Conservation (phyloP, 129 eudicot genomes). For the Lactuca sativa region DNA sequence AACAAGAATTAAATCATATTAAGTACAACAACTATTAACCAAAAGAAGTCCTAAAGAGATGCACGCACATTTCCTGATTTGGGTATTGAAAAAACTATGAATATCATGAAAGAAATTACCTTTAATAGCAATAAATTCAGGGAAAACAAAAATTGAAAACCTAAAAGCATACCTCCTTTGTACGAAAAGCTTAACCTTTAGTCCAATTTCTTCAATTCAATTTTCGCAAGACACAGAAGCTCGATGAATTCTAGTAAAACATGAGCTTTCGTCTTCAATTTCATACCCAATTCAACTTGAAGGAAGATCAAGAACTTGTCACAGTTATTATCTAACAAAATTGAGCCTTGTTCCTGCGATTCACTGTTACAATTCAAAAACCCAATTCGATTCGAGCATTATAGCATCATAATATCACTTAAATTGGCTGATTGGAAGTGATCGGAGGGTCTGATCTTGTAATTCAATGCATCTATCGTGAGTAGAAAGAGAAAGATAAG, state of each 20-base stretch:
- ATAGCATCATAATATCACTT: conserved; percentile 8
- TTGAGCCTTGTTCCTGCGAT: conserved; percentile 1
- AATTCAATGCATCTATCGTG: conserved; percentile 13
- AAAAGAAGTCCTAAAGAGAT: conserved; percentile 3
- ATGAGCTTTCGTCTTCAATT: conserved; percentile 19
- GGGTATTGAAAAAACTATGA: conserved; percentile 1
- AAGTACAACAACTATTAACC: background rate
- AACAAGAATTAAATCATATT: conserved; percentile 2
- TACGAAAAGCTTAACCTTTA: conserved; percentile 14
- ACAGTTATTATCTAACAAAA: conserved; percentile 7
- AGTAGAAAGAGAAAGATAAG: conserved; percentile 2
- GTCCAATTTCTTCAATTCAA: conserved; percentile 20
- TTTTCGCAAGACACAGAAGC: background rate
- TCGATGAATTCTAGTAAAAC: conserved; percentile 6
- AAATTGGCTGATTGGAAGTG: conserved; percentile 16
- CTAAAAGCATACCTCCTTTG: conserved; percentile 32
- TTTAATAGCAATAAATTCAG: conserved; percentile 23
- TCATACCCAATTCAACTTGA: conserved; percentile 28
- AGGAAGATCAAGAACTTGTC: conserved; percentile 7
- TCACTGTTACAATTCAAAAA: background rate
- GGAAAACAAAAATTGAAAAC: conserved; percentile 6
- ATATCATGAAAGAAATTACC: conserved; percentile 21
- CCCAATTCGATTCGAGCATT: conserved; percentile 24
- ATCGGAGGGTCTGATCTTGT: conserved; percentile 29
- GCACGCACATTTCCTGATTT: conserved; percentile 18